These are phyloP conservation scores for Yamadazyma buinensis DNA, from an alignment of 1,139 yeast species.

Conservation along the genomic window DNA sequence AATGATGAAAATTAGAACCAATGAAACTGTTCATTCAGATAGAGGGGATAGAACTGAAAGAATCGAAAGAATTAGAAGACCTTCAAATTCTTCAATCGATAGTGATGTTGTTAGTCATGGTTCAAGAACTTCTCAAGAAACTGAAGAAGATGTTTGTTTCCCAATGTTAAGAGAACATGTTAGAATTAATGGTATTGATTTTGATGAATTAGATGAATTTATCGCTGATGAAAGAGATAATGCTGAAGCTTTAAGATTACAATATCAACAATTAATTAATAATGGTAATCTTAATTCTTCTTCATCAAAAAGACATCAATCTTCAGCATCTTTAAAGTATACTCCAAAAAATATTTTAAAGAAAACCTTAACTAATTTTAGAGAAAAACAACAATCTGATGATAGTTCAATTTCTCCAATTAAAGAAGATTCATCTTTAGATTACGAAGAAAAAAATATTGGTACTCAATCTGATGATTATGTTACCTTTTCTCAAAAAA, in stretches of 20 bases:
- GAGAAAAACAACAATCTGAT: background rate
- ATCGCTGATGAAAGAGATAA: slow-evolving; percentile 50
- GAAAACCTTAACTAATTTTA: slow-evolving; percentile 13
- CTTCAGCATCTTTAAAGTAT: slow-evolving; percentile 57
- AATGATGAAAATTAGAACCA: slow-evolving; percentile 29
- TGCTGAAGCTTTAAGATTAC: slow-evolving; percentile 21
- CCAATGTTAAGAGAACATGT: slow-evolving; percentile 80
- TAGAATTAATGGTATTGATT: slow-evolving; percentile 70
- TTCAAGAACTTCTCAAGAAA: slow-evolving; percentile 72
- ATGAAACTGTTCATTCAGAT: slow-evolving; percentile 25
- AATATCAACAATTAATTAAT: slow-evolving; percentile 28
- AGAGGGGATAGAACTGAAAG: background rate
- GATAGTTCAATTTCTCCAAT: background rate
- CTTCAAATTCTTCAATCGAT: slow-evolving; percentile 42
- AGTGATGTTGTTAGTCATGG: slow-evolving; percentile 70
- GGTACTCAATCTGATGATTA: slow-evolving; percentile 25
- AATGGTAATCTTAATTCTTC: slow-evolving; percentile 7
- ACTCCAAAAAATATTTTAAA: slow-evolving; percentile 45
- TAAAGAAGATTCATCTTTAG: slow-evolving; percentile 18
- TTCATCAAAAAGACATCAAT: slow-evolving; percentile 13
- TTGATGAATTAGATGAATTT: slow-evolving; percentile 74
- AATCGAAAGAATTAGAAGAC: slow-evolving; percentile 26
- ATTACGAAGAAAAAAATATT: slow-evolving; percentile 20
- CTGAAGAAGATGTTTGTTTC: slow-evolving; percentile 97
- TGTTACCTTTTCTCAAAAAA: slow-evolving; percentile 15